Percentiles rank a stretch among this genome's conserved stretches.
phyloP scores from a whole-genome alignment of 805 yeast genomes.

The Saccharomyces jurei region DNA sequence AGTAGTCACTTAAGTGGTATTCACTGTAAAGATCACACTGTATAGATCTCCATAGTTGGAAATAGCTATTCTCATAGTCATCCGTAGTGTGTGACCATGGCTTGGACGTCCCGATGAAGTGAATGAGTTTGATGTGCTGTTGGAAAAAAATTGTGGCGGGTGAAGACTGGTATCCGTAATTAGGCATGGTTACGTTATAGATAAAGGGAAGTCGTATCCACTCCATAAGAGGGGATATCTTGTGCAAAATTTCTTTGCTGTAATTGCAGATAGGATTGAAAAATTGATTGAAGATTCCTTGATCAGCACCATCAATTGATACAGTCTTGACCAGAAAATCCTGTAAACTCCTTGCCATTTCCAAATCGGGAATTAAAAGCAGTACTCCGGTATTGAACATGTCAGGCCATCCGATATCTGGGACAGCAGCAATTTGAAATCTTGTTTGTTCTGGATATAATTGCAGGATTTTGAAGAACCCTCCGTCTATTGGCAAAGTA shows the following conservation, averaged over 20 bases:
- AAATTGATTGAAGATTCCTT: constrained; percentile 71
- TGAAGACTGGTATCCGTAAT: constrained; percentile 53
- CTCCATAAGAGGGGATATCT: background rate
- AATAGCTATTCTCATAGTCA: constrained; percentile 3
- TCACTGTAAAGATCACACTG: constrained; percentile 6
- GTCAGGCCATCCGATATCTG: constrained; percentile 87
- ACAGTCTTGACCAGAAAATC: constrained; percentile 16
- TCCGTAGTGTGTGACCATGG: constrained; percentile 37
- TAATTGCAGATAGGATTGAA: constrained; percentile 31
- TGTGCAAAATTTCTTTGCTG: constrained; percentile 4
- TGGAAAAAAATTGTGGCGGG: constrained; percentile 56
- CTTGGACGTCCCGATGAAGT: constrained; percentile 54
- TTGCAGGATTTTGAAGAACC: constrained; percentile 14
- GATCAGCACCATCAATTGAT: constrained; percentile 81
- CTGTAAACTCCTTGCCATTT: constrained; percentile 36
- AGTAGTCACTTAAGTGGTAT: constrained; percentile 4
- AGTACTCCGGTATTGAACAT: constrained; percentile 73
- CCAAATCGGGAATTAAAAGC: constrained; percentile 42
- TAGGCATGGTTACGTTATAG: constrained; percentile 70
- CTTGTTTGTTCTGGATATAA: constrained; percentile 13
- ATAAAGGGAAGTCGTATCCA: constrained; percentile 73
- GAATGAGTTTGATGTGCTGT: constrained; percentile 39
- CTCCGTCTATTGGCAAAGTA: constrained; percentile 36
- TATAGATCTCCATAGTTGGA: constrained; percentile 7
- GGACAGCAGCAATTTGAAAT: constrained; percentile 40